Conservation (phyloP, 495 filamentous ascomycete genomes). For the Hapsidospora chrysogenum region DNA sequence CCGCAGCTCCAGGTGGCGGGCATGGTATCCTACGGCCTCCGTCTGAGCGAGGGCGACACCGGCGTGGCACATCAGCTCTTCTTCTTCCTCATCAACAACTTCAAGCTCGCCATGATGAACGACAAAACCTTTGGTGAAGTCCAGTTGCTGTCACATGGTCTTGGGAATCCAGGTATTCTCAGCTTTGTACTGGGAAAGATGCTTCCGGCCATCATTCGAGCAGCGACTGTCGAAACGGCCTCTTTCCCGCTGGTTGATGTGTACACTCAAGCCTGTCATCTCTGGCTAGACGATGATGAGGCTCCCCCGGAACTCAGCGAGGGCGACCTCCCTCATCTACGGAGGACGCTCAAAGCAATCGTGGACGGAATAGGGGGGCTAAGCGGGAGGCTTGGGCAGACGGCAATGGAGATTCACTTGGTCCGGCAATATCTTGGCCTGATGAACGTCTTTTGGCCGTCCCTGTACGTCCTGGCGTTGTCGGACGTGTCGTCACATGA, state of each 20-base stretch:
- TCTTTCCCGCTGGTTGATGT: constrained; percentile 22
- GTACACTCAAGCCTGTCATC: constrained; percentile 12
- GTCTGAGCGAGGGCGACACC: constrained; percentile 21
- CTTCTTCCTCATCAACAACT: constrained; percentile 31
- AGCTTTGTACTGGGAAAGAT: constrained; percentile 25
- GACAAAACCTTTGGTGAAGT: constrained; percentile 19
- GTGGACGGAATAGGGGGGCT: not conserved
- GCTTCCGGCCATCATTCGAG: constrained; percentile 23
- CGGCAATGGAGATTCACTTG: not conserved
- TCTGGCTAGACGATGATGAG: not conserved
- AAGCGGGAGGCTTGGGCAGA: not conserved
- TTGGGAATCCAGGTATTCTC: constrained; percentile 19
- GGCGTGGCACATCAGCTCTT: constrained; percentile 28
- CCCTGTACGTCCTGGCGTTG: not conserved
- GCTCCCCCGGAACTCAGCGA: not conserved
- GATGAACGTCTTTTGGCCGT: constrained; percentile 1
- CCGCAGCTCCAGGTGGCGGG: constrained; percentile 29
- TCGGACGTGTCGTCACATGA: not conserved
- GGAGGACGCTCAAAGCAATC: not conserved
- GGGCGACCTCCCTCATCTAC: not conserved
- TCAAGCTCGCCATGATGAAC: constrained; percentile 28
- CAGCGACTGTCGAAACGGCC: constrained; percentile 5
- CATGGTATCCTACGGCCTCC: constrained; percentile 30
- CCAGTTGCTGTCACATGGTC: constrained; percentile 20
- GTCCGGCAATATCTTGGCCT: not conserved